Percentiles rank a stretch among this genome's conserved stretches.
Conservation (phyloP, 805 yeast genomes). For the Cyberlindnera suaveolens region DNA sequence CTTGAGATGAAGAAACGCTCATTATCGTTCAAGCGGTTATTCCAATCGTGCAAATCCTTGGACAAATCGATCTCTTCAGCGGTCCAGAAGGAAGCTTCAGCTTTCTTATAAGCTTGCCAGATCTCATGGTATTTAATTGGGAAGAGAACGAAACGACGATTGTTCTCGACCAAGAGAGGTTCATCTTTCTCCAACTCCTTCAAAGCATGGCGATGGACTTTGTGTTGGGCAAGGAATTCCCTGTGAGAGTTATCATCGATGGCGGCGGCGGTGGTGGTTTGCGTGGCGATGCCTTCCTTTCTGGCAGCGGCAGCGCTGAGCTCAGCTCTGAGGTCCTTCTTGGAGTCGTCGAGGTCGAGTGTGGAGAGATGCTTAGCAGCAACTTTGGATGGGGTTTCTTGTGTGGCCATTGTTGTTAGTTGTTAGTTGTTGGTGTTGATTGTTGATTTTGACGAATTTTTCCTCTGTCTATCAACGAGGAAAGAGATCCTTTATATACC, state of each 20-base stretch:
- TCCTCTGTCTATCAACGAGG: too few relatives aligned
- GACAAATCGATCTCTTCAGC: conserved; percentile 97
- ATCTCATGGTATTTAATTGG: conserved; percentile 96
- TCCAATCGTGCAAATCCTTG: conserved; percentile 92
- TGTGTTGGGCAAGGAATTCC: conserved; percentile 53
- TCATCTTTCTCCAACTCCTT: conserved; percentile 79
- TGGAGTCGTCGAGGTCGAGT: conserved; percentile 41
- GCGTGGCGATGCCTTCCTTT: conserved; percentile 23
- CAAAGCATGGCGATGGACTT: conserved; percentile 65
- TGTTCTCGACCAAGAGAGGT: conserved; percentile 82
- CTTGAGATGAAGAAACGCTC: conserved; percentile 90
- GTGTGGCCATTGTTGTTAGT: conserved; percentile 28
- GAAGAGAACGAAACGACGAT: conserved; percentile 83
- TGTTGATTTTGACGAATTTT: too few relatives aligned
- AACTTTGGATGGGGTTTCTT: conserved; percentile 68
- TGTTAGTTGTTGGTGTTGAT: too few relatives aligned
- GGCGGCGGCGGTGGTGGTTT: conserved; percentile 13
- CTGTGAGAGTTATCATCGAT: conserved; percentile 35
- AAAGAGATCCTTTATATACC: too few relatives aligned
- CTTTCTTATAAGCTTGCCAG: conserved; percentile 98
- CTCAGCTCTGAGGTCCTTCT: conserved; percentile 37
- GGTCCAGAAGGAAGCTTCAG: conserved; percentile 99
- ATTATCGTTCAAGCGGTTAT: conserved; percentile 77
- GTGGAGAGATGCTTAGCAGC: conserved; percentile 51
- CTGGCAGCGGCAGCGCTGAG: conserved; percentile 36